These are phyloP conservation scores for Ustilago trichophora DNA, from an alignment of 1,284 basidiomycete genomes.

Conservation along the genomic window DNA sequence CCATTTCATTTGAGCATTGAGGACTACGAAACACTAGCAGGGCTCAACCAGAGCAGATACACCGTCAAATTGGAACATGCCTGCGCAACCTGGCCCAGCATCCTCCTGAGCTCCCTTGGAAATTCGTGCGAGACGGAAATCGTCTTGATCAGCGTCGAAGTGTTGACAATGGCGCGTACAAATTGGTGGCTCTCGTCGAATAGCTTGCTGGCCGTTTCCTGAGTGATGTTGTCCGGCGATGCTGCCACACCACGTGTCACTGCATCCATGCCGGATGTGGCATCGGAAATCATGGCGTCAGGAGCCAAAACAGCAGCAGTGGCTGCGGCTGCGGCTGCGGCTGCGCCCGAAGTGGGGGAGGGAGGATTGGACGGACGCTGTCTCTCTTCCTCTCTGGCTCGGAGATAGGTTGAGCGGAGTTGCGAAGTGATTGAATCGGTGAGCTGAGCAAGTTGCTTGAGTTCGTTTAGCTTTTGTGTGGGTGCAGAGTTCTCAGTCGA, in stretches of 20 bases:
- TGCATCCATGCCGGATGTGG: no score
- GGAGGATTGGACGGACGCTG: conserved; percentile 2
- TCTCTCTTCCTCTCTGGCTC: conserved; percentile 35
- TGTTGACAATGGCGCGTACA: conserved; percentile 56
- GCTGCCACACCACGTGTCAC: background rate
- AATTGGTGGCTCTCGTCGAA: conserved; percentile 57
- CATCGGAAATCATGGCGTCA: no score
- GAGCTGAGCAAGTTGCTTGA: conserved; percentile 23
- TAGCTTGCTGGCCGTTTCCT: conserved; percentile 27
- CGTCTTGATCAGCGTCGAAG: conserved; percentile 55
- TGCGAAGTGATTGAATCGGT: conserved; percentile 43
- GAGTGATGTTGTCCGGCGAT: conserved; percentile 30
- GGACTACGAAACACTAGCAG: conserved; percentile 14
- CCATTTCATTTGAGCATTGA: background rate
- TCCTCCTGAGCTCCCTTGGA: conserved; percentile 46
- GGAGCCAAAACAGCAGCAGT: no score
- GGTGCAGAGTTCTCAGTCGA: background rate
- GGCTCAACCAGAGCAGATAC: conserved; percentile 55
- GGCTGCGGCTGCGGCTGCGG: no score
- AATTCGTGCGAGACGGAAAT: conserved; percentile 50
- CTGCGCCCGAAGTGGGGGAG: no score
- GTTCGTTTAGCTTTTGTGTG: conserved; percentile 16
- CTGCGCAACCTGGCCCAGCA: conserved; percentile 56
- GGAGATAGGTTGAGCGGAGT: conserved; percentile 41
- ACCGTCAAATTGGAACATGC: conserved; percentile 54